Conservation (phyloP, 305 asterid genomes). For the Coffea humblotiana region DNA sequence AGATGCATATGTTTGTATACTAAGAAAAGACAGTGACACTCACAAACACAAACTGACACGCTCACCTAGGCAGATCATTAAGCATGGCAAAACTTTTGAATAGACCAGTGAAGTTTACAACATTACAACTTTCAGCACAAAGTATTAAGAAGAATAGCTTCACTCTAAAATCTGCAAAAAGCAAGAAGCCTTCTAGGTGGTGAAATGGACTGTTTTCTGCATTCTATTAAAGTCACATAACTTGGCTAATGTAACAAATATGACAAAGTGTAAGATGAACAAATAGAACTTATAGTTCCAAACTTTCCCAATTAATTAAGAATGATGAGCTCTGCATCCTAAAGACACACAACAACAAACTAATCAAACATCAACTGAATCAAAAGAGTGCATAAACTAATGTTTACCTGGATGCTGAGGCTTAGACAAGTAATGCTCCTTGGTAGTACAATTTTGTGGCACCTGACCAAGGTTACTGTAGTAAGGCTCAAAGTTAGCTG, state of each 20-base stretch:
- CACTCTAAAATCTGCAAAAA: background rate
- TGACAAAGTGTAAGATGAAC: background rate
- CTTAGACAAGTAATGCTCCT: slow-evolving; percentile 57
- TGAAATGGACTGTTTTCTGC: background rate
- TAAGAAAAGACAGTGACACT: background rate
- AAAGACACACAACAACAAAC: background rate
- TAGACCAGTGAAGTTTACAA: background rate
- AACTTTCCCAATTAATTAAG: background rate
- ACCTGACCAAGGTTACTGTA: slow-evolving; percentile 29
- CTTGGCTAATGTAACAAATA: background rate
- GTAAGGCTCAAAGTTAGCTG: slow-evolving; percentile 36
- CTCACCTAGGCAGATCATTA: background rate
- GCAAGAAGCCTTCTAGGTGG: background rate
- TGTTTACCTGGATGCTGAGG: slow-evolving; percentile 68
- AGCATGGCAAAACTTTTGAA: background rate
- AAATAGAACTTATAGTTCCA: background rate
- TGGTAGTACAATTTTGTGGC: slow-evolving; percentile 35
- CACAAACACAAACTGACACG: background rate
- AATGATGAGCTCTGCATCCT: background rate
- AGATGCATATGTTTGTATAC: slow-evolving; percentile 2
- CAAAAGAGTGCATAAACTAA: background rate
- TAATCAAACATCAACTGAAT: background rate
- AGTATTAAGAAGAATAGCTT: background rate
- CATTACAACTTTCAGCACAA: background rate
- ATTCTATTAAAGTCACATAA: background rate